A percentile compares a stretch with the other conserved stretches of the same genome.
phyloP scores from a whole-genome alignment of 1,139 yeast species.

The Lodderomyces margitis region DNA sequence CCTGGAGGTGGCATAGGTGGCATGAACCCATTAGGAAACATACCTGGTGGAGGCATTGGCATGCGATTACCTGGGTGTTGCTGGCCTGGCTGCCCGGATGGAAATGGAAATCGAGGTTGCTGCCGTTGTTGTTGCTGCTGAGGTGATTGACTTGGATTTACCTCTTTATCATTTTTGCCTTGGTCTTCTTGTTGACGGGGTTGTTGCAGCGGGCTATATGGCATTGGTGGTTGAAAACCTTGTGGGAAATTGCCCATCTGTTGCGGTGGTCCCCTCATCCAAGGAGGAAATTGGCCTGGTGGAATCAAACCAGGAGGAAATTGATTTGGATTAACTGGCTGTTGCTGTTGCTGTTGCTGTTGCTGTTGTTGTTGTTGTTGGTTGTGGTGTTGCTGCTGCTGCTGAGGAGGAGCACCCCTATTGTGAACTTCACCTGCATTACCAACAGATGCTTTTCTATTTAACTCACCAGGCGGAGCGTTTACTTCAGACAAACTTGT shows the following conservation, averaged over 20 bases:
- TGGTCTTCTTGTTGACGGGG: constrained; percentile 14
- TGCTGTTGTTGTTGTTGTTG: constrained; percentile 10
- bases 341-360: constrained; percentile 7
- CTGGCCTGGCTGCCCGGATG: constrained; percentile 1
- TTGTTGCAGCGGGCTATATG: constrained; percentile 4
- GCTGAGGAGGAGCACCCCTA: not conserved
- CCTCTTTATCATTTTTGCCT: constrained; percentile 7
- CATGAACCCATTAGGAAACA: constrained; percentile 16
- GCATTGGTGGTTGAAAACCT: constrained; percentile 13
- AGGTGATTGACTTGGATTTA: constrained; percentile 9
- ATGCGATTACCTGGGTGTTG: constrained; percentile 7
- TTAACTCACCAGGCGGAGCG: not conserved
- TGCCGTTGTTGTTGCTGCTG: constrained; percentile 8
- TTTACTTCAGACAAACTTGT: not conserved
- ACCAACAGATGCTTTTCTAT: not conserved
- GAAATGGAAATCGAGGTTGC: constrained; percentile 11
- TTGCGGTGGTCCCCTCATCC: constrained; percentile 10
- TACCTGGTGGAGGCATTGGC: constrained; percentile 17
- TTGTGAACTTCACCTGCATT: not conserved
- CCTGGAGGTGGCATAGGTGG: constrained; percentile 18
- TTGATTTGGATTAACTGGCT: constrained; percentile 8
- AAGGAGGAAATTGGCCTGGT: constrained; percentile 12
- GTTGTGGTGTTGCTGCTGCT: constrained; percentile 10
- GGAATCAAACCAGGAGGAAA: constrained; percentile 15
- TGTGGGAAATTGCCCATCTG: constrained; percentile 12